Percentiles rank a stretch among this genome's conserved stretches.
Evolutionary conservation across 2,329 filamentous ascomycete genomes (phyloP).

Genomic region (Thermochaetoides dissita): DNA sequence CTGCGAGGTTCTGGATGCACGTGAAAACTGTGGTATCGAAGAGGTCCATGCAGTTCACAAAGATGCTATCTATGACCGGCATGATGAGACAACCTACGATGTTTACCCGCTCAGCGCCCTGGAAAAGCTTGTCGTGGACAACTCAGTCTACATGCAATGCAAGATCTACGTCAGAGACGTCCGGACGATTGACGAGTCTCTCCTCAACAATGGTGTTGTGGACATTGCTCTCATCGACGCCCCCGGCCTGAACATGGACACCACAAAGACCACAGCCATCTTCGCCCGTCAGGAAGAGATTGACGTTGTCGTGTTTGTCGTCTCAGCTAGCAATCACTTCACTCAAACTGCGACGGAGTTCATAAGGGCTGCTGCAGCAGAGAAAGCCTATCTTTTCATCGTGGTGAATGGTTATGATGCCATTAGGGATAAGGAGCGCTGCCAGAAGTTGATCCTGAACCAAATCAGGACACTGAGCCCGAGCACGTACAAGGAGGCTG

Average conservation of each 20-base stretch:
- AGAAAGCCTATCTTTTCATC: conserved; percentile 98
- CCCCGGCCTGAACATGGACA: conserved; percentile 88
- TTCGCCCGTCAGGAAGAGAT: conserved; percentile 98
- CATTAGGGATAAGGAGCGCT: conserved; percentile 81
- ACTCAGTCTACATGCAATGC: conserved; percentile 79
- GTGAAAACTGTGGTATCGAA: conserved; percentile 80
- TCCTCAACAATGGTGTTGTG: conserved; percentile 94
- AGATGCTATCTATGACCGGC: conserved; percentile 63
- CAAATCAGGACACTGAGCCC: conserved; percentile 82
- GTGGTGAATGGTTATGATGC: conserved; percentile 96
- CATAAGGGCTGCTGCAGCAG: conserved; percentile 84
- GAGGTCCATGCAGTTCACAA: conserved; percentile 93
- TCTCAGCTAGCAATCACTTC: conserved; percentile 95
- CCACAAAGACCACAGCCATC: conserved; percentile 89
- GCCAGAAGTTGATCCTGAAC: conserved; percentile 83
- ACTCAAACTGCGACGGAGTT: conserved; percentile 97
- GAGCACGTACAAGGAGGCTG: conserved; percentile 79
- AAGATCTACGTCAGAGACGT: conserved; percentile 94
- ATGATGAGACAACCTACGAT: conserved; percentile 89
- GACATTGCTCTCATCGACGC: conserved; percentile 97
- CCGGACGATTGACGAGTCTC: conserved; percentile 75
- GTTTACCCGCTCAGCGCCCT: conserved; percentile 66
- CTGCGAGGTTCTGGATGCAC: conserved; percentile 86
- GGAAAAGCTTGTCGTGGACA: conserved; percentile 81
- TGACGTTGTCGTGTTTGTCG: conserved; percentile 95